These are phyloP conservation scores for Chytriomyces sp. DNA, from an alignment of 192 early-diverging fungal genomes.

Conservation along the genomic window DNA sequence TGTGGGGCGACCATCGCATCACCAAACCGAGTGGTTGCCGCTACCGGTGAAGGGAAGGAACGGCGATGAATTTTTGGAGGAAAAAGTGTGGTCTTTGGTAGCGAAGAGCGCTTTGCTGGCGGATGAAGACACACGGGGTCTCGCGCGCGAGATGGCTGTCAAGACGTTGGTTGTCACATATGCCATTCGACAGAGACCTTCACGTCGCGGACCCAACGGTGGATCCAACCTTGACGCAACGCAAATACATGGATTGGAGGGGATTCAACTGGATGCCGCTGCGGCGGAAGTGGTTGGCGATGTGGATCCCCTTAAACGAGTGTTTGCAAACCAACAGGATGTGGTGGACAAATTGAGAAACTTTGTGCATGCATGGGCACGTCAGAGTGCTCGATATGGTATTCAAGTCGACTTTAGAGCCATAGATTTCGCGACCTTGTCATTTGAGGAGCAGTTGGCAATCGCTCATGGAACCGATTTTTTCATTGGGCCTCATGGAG, in stretches of 20 bases:
- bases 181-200: not conserved
- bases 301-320: not conserved
- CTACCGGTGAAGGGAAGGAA: constrained; percentile 9
- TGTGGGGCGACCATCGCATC: too few species aligned
- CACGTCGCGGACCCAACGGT: not conserved
- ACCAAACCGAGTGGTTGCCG: not conserved
- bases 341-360: not conserved
- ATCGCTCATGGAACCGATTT: constrained; percentile 28
- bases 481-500: constrained; percentile 33
- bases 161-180: constrained; percentile 18
- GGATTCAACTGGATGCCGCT: not conserved
- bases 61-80: too few species aligned
- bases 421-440: constrained; percentile 27
- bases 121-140: not conserved
- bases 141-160: not conserved
- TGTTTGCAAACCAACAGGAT: not conserved
- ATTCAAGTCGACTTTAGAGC: constrained; percentile 16
- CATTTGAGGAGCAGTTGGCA: constrained; percentile 23
- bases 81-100: not conserved
- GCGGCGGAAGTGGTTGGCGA: not conserved
- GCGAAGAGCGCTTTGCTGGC: not conserved
- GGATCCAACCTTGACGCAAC: not conserved
- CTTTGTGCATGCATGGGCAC: not conserved
- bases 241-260: constrained; percentile 1
- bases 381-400: not conserved